Evolutionary conservation across 129 eudicot genomes (phyloP).

Genomic region (Logfia minima): DNA sequence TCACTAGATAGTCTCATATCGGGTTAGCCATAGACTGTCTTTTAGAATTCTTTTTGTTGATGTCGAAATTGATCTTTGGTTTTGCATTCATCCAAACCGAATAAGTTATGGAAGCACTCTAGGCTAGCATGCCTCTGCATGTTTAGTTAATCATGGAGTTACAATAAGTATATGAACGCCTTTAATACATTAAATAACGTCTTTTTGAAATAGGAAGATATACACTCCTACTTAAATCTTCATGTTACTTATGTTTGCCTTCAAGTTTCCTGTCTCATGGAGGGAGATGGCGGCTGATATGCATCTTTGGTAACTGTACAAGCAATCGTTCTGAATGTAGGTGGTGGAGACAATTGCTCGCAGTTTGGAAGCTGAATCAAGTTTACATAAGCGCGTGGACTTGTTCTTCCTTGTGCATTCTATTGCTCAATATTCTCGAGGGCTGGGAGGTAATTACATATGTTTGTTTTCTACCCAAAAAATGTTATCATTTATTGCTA

Average conservation of each 20-base stretch:
- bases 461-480: background rate
- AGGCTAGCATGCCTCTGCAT: background rate
- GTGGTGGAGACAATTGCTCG: slow-evolving; percentile 79
- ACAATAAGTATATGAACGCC: background rate
- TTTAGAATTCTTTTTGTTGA: background rate
- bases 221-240: background rate
- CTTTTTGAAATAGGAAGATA: background rate
- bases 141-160: background rate
- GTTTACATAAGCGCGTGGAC: slow-evolving; percentile 74
- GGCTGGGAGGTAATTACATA: slow-evolving; percentile 63
- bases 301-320: slow-evolving; percentile 13
- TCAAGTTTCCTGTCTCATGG: background rate
- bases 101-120: background rate
- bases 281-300: background rate
- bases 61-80: background rate
- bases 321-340: slow-evolving; percentile 33
- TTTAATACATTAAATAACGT: background rate
- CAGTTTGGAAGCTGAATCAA: slow-evolving; percentile 81
- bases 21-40: background rate
- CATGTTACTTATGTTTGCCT: background rate
- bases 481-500: background rate
- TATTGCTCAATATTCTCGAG: slow-evolving; percentile 84
- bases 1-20: background rate
- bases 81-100: background rate
- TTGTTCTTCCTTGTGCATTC: slow-evolving; percentile 97